These are phyloP conservation scores for Eucalyptus polybractea DNA, from an alignment of 345 rosid species.

Conservation along the genomic window DNA sequence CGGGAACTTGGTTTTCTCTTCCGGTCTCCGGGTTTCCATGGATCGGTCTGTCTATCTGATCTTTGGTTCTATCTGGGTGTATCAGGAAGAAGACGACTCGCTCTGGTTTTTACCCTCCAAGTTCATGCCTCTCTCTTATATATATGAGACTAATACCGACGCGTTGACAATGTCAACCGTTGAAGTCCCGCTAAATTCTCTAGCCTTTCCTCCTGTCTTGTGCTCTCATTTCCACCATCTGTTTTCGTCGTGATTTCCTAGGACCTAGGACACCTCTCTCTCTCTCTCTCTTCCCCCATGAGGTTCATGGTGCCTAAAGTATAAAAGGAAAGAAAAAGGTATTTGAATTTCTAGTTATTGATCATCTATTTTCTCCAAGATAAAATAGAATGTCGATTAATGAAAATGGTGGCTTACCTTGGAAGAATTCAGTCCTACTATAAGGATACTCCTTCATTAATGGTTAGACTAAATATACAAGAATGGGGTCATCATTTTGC, in stretches of 20 bases:
- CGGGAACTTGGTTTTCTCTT: background rate
- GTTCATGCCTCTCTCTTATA: background rate
- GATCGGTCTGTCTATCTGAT: background rate
- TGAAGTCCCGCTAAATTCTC: background rate
- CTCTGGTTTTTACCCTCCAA: background rate
- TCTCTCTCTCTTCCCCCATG: background rate
- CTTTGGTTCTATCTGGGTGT: background rate
- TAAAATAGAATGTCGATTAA: background rate
- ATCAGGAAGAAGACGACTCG: background rate
- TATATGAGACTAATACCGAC: background rate
- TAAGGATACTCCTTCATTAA: background rate
- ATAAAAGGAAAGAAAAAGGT: background rate
- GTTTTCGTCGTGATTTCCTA: background rate
- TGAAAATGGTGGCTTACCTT: background rate
- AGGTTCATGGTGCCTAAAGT: background rate
- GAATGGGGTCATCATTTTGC: background rate
- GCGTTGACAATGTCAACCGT: background rate
- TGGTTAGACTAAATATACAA: background rate
- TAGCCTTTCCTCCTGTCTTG: background rate
- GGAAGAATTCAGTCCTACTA: background rate
- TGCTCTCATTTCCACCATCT: background rate
- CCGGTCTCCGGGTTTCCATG: background rate
- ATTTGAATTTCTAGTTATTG: background rate
- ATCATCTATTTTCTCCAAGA: background rate
- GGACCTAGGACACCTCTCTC: background rate